Evolutionary conservation across 306 rosid genomes (phyloP).

Genomic region (Quercus cerris): DNA sequence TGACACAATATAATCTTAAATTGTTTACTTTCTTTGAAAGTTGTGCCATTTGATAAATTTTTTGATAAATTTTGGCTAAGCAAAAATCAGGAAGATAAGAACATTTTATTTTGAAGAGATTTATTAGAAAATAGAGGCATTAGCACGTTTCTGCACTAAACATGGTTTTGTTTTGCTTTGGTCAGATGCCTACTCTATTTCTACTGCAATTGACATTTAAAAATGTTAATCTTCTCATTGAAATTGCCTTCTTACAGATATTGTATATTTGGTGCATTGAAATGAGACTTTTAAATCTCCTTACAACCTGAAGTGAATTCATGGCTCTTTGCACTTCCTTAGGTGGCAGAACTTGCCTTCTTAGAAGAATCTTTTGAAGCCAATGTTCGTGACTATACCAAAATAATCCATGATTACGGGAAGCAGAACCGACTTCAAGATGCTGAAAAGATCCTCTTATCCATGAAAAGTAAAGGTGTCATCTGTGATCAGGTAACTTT

Average conservation of each 20-base stretch:
- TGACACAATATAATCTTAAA: neutral
- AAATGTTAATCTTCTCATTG: neutral
- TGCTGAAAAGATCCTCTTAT: constrained; percentile 54
- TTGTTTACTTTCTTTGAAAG: neutral
- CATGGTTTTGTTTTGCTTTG: neutral
- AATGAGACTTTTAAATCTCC: neutral
- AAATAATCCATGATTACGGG: constrained; percentile 71
- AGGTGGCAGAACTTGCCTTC: constrained; percentile 83
- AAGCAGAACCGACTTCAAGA: constrained; percentile 54
- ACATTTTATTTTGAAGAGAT: neutral
- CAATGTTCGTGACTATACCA: constrained; percentile 71
- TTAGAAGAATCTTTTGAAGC: constrained; percentile 71
- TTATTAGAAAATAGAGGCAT: neutral
- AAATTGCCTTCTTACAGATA: neutral
- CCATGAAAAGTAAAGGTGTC: constrained; percentile 66
- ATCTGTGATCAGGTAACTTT: constrained; percentile 73
- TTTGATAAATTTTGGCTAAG: neutral
- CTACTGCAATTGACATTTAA: neutral
- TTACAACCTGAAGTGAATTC: constrained; percentile 7
- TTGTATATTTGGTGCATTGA: neutral
- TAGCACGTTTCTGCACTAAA: neutral
- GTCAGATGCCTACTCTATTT: neutral
- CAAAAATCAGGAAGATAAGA: neutral
- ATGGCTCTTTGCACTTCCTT: constrained; percentile 12
- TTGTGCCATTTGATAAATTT: neutral